A percentile compares a stretch with the other conserved stretches of the same genome.
Evolutionary conservation across 2,329 filamentous ascomycete genomes (phyloP).

Genomic region (Pseudocercospora eumusae): DNA sequence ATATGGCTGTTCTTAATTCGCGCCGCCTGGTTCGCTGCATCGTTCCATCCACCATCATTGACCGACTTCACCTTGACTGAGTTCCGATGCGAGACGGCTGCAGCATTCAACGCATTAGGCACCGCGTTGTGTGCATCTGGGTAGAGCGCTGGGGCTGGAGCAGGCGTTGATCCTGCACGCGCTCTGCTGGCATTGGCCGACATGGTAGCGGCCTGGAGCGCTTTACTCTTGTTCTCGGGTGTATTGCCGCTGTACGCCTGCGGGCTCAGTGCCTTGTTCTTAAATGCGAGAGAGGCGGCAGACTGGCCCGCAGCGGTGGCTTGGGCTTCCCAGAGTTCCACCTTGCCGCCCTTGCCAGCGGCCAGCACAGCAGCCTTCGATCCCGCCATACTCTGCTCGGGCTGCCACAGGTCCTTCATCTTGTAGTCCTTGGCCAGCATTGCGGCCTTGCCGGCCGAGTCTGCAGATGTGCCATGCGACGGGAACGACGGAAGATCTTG

Average conservation of each 20-base stretch:
- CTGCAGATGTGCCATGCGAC: slow-evolving; percentile 69
- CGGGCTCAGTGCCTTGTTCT: slow-evolving; percentile 51
- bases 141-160: slow-evolving; percentile 49
- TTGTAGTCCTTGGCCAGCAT: slow-evolving; percentile 62
- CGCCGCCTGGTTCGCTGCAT: slow-evolving; percentile 61
- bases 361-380: slow-evolving; percentile 75
- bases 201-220: slow-evolving; percentile 73
- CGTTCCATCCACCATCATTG: slow-evolving; percentile 43
- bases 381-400: slow-evolving; percentile 64
- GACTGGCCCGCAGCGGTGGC: slow-evolving; percentile 61
- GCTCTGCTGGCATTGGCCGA: slow-evolving; percentile 66
- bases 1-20: slow-evolving; percentile 65
- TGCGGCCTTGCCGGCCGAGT: slow-evolving; percentile 62
- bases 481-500: slow-evolving; percentile 75
- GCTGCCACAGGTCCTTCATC: slow-evolving; percentile 63
- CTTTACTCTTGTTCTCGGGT: slow-evolving; percentile 60
- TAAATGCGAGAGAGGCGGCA: slow-evolving; percentile 69
- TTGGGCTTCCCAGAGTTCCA: slow-evolving; percentile 55
- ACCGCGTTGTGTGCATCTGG: slow-evolving; percentile 62
- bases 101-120: slow-evolving; percentile 71
- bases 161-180: slow-evolving; percentile 63
- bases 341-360: slow-evolving; percentile 53
- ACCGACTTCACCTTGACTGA: slow-evolving; percentile 32
- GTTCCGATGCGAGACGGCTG: slow-evolving; percentile 65
- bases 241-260: slow-evolving; percentile 51